Base-by-base conservation (phyloP, 345 rosid genomes). In the Murraya koenigii region DNA sequence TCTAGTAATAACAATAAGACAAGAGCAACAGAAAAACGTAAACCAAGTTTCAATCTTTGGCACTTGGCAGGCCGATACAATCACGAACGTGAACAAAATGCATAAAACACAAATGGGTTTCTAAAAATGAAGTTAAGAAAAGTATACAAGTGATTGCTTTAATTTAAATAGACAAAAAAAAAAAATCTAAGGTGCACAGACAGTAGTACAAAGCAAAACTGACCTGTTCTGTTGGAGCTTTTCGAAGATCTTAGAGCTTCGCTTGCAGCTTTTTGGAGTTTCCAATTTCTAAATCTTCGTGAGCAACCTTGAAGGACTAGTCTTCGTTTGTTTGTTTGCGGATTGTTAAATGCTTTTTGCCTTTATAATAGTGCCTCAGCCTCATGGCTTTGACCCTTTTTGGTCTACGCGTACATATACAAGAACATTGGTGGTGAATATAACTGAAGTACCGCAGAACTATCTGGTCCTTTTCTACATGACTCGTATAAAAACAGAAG, bases 331-430 rank as follows among this genome's bases (percentile, higher is more conserved):
- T 13, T 39, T 8, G 17, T 2, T 6, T 30, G 23, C 39, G 7
- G 26, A 44, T 3, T 13, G 49, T 44, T 44, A 4, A 1, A 19
- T 52, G 22, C 56, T 17, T 19, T 52, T 15, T 52, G 22, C 2
- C 5, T 52, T 52, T 52, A n/a, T n/a, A 17, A 19, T 52, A 17
- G 22, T 44, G 49, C 49, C 49, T 13, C 33, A 14, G 22, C 61
- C 39, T 68, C 8, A 75, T 69, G 60, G 77, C 68, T 38, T 77
- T 77, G 75, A 77, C 82, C 4, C 59, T 70, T 71, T 60, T 22
- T 56, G 10, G 67, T 71, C 61, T 28, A 78, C 74, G 82, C 85
- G 61, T 58, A 64, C 7, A 17, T 61, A 9, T 8, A 61, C 38
- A 49, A 17, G 63, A 14, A 69, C 49, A 13, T 3, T 11, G 49